phyloP scores from a whole-genome alignment of 768 basidiomycete species.

The Phylloporus sp. region DNA sequence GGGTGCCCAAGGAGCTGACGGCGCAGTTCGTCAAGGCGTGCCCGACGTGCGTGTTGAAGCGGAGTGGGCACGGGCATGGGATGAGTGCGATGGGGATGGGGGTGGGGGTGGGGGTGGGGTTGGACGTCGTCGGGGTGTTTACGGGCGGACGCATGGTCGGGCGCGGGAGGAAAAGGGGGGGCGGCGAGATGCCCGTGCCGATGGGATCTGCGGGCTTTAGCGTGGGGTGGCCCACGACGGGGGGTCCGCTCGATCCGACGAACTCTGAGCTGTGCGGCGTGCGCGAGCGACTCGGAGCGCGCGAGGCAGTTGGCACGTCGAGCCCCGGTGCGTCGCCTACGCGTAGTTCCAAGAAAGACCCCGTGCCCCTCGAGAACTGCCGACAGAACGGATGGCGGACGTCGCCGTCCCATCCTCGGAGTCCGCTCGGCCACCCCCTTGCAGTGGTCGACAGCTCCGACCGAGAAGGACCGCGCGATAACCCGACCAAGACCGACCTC shows the following conservation, averaged over 20 bases:
- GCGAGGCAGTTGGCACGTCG: background rate
- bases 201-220: background rate
- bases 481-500: background rate
- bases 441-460: background rate
- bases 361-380: background rate
- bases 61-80: slow-evolving; percentile 34
- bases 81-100: slow-evolving; percentile 15
- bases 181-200: background rate
- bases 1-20: slow-evolving; percentile 81
- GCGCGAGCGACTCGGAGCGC: background rate
- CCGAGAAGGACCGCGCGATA: background rate
- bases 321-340: slow-evolving; percentile 2
- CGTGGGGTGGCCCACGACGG: slow-evolving; percentile 20
- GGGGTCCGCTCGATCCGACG: slow-evolving; percentile 25
- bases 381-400: slow-evolving; percentile 2
- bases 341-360: background rate
- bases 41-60: slow-evolving; percentile 60
- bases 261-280: slow-evolving; percentile 15
- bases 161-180: background rate
- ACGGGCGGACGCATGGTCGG: background rate
- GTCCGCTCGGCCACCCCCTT: background rate
- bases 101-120: background rate
- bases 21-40: slow-evolving; percentile 74
- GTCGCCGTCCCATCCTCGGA: background rate
- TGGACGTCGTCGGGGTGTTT: no score